Conservation (phyloP, 1,284 basidiomycete species). For the Schizopora paradoxa region DNA sequence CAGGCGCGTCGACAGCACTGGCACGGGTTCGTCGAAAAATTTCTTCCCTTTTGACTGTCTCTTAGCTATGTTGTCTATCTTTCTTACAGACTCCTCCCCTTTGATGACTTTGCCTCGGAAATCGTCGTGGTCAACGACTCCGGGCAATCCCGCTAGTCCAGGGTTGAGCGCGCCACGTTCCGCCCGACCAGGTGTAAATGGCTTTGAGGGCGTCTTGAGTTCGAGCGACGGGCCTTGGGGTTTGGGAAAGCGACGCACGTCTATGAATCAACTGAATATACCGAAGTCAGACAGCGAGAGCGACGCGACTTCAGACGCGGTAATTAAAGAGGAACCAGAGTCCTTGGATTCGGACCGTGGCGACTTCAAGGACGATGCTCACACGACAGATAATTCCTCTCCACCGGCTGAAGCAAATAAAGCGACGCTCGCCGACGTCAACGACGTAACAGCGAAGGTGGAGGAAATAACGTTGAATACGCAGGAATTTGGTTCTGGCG, state of each 20-base stretch:
- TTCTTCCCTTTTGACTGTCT: conserved; percentile 3
- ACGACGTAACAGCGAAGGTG: conserved; percentile 1
- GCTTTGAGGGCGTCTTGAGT: conserved; percentile 69
- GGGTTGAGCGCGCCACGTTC: conserved; percentile 60
- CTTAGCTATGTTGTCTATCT: conserved; percentile 1
- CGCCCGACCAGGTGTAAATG: conserved; percentile 50
- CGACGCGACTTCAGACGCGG: conserved; percentile 32
- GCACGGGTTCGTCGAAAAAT: conserved; percentile 36
- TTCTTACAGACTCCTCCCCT: conserved; percentile 41
- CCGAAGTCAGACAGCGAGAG: conserved; percentile 34
- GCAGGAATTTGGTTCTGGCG: conserved; percentile 2
- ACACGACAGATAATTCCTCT: conserved; percentile 1
- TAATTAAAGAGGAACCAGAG: conserved; percentile 58
- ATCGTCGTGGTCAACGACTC: conserved; percentile 60
- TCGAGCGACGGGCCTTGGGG: conserved; percentile 55
- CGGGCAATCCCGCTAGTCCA: conserved; percentile 46
- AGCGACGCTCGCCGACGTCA: background rate
- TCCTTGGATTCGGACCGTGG: conserved; percentile 21
- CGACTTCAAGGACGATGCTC: conserved; percentile 5
- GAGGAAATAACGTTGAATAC: conserved; percentile 7
- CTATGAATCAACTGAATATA: conserved; percentile 32
- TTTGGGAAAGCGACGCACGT: conserved; percentile 32
- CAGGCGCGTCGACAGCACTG: conserved; percentile 52
- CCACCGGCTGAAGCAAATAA: background rate
- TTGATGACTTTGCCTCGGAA: conserved; percentile 53